Conservation (phyloP, 805 yeast genomes). For the Kluyveromyces lactis region DNA sequence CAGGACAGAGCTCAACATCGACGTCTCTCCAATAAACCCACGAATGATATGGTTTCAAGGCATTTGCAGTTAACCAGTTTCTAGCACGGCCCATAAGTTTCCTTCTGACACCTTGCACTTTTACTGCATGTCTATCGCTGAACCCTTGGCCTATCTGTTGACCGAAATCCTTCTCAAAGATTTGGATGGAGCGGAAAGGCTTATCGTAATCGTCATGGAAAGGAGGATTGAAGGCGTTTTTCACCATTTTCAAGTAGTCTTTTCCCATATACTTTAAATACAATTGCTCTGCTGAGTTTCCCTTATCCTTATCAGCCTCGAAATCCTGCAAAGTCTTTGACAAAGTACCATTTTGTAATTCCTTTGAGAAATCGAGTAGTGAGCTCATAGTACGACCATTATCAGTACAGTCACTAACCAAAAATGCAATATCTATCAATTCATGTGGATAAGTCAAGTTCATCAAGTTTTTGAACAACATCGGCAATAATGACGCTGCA, state of each 20-base stretch:
- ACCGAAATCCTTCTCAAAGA: conserved; percentile 77
- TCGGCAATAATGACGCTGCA: conserved; percentile 67
- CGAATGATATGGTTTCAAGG: conserved; percentile 74
- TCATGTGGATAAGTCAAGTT: conserved; percentile 78
- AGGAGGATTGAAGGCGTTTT: conserved; percentile 55
- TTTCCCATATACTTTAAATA: conserved; percentile 65
- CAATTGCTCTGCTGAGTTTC: conserved; percentile 51
- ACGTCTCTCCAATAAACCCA: conserved; percentile 93
- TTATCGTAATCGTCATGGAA: conserved; percentile 52
- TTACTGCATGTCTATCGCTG: conserved; percentile 74
- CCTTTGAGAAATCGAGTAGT: conserved; percentile 54
- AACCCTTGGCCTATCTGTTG: conserved; percentile 81
- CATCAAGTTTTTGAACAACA: conserved; percentile 81
- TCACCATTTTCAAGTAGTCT: conserved; percentile 48
- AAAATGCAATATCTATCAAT: conserved; percentile 69
- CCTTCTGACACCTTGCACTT: conserved; percentile 77
- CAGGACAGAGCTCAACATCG: conserved; percentile 77
- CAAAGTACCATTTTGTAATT: conserved; percentile 64
- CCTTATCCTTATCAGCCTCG: conserved; percentile 31
- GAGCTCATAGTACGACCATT: conserved; percentile 59
- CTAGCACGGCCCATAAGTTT: conserved; percentile 83
- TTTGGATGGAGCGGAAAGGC: conserved; percentile 73
- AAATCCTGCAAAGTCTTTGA: conserved; percentile 34
- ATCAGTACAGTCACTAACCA: conserved; percentile 71
- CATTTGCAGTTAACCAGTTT: conserved; percentile 70